Conservation (phyloP, 345 rosid genomes). For the Dipteronia sinensis region DNA sequence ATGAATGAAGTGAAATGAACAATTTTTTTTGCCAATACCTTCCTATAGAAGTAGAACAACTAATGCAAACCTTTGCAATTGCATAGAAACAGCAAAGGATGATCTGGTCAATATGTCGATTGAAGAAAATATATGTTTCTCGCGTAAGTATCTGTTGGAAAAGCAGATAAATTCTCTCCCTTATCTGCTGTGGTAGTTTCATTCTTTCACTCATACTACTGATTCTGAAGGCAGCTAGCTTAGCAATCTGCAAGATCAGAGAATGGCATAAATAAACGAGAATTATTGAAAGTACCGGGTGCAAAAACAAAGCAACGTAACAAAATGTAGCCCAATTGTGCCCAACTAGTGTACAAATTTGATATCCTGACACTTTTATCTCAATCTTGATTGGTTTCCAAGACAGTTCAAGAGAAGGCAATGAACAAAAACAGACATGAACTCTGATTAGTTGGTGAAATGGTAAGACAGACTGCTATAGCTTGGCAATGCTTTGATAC, state of each 20-base stretch:
- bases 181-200: conserved; percentile 64
- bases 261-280: not conserved
- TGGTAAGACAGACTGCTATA: not conserved
- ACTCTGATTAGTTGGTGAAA: not conserved
- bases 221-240: conserved; percentile 79
- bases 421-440: not conserved
- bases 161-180: conserved; percentile 70
- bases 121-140: conserved; percentile 62
- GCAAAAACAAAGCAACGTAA: not conserved
- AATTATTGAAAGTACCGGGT: not conserved
- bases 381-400: not conserved
- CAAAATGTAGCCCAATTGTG: not conserved
- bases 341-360: not conserved
- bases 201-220: conserved; percentile 76
- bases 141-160: conserved; percentile 64
- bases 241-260: conserved; percentile 50
- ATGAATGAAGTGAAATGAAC: conserved; percentile 26
- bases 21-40: not conserved
- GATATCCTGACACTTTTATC: not conserved
- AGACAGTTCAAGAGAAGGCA: not conserved
- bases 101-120: conserved; percentile 80
- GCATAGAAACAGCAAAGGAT: conserved; percentile 82
- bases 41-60: conserved; percentile 5
- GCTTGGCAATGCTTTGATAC: conserved; percentile 30
- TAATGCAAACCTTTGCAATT: conserved; percentile 62